Conservation (phyloP, 805 yeast species). For the Metahyphopichia silvanorum region DNA sequence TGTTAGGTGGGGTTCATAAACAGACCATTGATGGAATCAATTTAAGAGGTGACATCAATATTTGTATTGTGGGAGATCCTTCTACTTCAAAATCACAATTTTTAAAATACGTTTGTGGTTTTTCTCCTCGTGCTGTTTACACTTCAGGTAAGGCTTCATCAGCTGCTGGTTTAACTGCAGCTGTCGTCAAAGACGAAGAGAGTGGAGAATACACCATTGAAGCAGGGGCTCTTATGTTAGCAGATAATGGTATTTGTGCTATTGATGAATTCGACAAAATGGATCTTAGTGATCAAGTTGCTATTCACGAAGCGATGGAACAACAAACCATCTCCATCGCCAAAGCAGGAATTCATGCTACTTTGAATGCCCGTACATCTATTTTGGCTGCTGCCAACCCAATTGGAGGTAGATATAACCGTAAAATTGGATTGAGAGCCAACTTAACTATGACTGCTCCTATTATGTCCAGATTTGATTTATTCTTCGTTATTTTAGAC, state of each 20-base stretch:
- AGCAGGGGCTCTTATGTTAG: constrained; percentile 95
- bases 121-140: constrained; percentile 91
- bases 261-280: constrained; percentile 98
- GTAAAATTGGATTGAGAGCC: constrained; percentile 77
- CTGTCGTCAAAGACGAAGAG: constrained; percentile 96
- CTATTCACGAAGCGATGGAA: constrained; percentile 99
- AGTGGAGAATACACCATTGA: constrained; percentile 96
- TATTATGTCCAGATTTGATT: constrained; percentile 95
- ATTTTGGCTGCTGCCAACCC: constrained; percentile 99
- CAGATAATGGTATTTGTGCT: constrained; percentile 97
- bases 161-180: constrained; percentile 98
- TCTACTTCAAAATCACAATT: constrained; percentile 97
- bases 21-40: constrained; percentile 90
- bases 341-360: constrained; percentile 96
- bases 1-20: constrained; percentile 95
- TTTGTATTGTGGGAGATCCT: constrained; percentile 97
- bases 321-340: constrained; percentile 97
- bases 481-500: constrained; percentile 90
- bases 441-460: constrained; percentile 97
- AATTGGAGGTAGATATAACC: constrained; percentile 92
- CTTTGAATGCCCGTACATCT: constrained; percentile 92
- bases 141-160: constrained; percentile 98
- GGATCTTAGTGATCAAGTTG: constrained; percentile 96
- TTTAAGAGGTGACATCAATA: constrained; percentile 93
- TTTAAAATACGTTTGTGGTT: constrained; percentile 85